These are phyloP conservation scores for Brassica incana DNA, from an alignment of 345 rosid species.

Conservation along the genomic window DNA sequence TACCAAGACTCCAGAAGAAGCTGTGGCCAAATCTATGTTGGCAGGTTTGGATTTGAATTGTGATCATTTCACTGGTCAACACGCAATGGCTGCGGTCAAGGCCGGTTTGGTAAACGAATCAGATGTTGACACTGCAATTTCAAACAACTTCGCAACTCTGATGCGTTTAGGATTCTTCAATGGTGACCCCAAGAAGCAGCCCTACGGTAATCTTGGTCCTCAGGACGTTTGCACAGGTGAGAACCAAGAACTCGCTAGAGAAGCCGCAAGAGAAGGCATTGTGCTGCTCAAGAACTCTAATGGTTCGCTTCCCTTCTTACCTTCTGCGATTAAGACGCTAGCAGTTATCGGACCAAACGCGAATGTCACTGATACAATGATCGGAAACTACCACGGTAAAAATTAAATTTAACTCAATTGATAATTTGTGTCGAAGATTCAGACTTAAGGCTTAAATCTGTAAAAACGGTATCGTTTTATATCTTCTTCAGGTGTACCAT, in stretches of 20 bases:
- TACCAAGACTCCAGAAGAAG: conserved; percentile 71
- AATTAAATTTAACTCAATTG: neutral
- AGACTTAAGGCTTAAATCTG: neutral
- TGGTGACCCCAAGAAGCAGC: conserved; percentile 56
- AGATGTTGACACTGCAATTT: conserved; percentile 48
- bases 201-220: conserved; percentile 51
- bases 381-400: conserved; percentile 71
- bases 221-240: conserved; percentile 60
- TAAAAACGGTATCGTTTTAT: neutral
- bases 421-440: neutral
- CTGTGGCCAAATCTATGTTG: conserved; percentile 56
- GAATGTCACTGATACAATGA: conserved; percentile 63
- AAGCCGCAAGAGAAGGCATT: conserved; percentile 82
- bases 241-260: conserved; percentile 65
- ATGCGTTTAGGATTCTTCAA: conserved; percentile 86
- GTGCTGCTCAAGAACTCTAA: conserved; percentile 68
- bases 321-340: conserved; percentile 48
- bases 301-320: conserved; percentile 61
- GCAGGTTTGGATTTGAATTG: conserved; percentile 79
- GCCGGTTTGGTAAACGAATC: conserved; percentile 55
- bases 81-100: conserved; percentile 58
- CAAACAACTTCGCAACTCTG: conserved; percentile 64
- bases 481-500: conserved; percentile 52
- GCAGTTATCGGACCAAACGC: conserved; percentile 86
- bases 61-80: conserved; percentile 52